A percentile compares a stretch with the other conserved stretches of the same genome.
Evolutionary conservation across 2,329 filamentous ascomycete genomes (phyloP).

Genomic region (Stemphylium beticola): DNA sequence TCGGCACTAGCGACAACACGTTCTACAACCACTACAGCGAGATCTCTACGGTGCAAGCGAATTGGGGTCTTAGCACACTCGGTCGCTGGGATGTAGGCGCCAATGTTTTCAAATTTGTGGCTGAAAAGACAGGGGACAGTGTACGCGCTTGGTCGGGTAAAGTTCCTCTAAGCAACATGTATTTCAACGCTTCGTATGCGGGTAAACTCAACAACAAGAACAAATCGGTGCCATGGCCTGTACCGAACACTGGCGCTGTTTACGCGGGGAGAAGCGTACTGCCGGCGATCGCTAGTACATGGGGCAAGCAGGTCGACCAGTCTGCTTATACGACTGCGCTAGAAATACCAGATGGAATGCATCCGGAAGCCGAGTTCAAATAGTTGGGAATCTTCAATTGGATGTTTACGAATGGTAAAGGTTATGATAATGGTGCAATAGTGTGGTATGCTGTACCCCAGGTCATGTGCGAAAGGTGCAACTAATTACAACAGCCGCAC

Average conservation of each 20-base stretch:
- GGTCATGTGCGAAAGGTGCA: too few relatives aligned
- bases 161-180: slow-evolving; percentile 38
- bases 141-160: slow-evolving; percentile 36
- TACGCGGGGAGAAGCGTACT: slow-evolving; percentile 38
- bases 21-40: slow-evolving; percentile 61
- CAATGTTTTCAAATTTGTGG: slow-evolving; percentile 51
- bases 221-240: slow-evolving; percentile 35
- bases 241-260: slow-evolving; percentile 34
- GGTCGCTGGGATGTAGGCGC: slow-evolving; percentile 56
- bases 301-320: slow-evolving; percentile 29
- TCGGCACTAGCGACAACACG: slow-evolving; percentile 70
- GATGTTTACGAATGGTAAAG: not conserved
- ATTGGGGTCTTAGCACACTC: slow-evolving; percentile 54
- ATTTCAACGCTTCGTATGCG: slow-evolving; percentile 41
- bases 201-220: slow-evolving; percentile 41
- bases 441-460: too few relatives aligned
- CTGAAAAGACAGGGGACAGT: slow-evolving; percentile 35
- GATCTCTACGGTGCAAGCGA: slow-evolving; percentile 54
- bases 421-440: too few relatives aligned
- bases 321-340: slow-evolving; percentile 39
- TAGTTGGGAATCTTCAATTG: not conserved
- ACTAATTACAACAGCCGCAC: too few relatives aligned
- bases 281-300: slow-evolving; percentile 30
- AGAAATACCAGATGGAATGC: slow-evolving; percentile 44
- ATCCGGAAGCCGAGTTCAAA: slow-evolving; percentile 41